Conservation (phyloP, 2,329 filamentous ascomycete genomes). For the Pseudocercospora macadamiae region DNA sequence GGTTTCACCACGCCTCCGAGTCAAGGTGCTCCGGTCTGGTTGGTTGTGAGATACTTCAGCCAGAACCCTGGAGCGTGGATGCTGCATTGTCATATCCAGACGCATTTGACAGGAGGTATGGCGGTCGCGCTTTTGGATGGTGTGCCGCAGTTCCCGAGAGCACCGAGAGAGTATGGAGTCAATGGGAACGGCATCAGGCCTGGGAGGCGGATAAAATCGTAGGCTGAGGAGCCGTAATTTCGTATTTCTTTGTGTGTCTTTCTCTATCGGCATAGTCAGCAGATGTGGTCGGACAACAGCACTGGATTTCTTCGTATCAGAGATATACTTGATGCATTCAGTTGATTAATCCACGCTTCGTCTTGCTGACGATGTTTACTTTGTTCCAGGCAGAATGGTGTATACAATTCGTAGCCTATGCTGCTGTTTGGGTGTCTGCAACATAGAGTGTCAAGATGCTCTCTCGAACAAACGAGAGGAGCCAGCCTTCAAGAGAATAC, state of each 20-base stretch:
- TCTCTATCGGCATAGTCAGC: neutral
- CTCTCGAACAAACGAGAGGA: too few species aligned
- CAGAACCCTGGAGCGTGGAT: conserved; percentile 51
- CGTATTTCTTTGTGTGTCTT: neutral
- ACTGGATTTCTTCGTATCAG: too few species aligned
- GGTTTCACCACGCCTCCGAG: conserved; percentile 37
- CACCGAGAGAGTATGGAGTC: conserved; percentile 28
- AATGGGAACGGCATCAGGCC: conserved; percentile 5
- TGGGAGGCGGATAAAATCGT: neutral
- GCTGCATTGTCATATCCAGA: conserved; percentile 56
- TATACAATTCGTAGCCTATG: too few species aligned
- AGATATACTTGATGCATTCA: too few species aligned
- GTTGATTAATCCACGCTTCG: too few species aligned
- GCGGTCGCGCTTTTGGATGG: conserved; percentile 53
- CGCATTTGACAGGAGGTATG: conserved; percentile 54
- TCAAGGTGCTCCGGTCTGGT: conserved; percentile 38
- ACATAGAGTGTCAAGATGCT: too few species aligned
- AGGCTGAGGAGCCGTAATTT: neutral
- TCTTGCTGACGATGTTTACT: neutral
- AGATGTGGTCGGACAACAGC: neutral
- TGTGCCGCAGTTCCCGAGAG: conserved; percentile 44
- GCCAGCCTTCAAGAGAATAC: too few species aligned
- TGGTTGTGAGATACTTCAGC: conserved; percentile 51
- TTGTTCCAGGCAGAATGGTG: too few species aligned
- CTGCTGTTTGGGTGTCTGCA: too few species aligned